Evolutionary conservation across 2,329 filamentous ascomycete species (phyloP), one percentile per base, ranked within the genome.

Genomic region (Aureobasidium musti): DNA sequence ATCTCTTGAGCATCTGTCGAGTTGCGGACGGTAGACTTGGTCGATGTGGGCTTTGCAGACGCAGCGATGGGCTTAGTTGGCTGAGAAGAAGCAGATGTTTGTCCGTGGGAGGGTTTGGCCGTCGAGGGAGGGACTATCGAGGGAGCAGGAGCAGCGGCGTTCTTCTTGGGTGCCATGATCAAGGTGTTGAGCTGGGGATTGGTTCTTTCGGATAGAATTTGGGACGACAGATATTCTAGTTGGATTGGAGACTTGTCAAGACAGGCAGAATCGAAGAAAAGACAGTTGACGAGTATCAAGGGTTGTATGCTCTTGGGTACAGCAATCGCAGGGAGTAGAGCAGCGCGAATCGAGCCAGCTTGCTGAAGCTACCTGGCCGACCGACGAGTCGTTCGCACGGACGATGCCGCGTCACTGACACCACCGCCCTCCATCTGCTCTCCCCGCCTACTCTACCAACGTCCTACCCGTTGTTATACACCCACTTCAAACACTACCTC

Each of bases 1-100:
- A 96, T 90, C 73, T 89, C 82, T 74, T 80, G 78, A 49, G 79
- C 75, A 66, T 79, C 76, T 69, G 76, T 71, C 17, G 73, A 64
- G 68, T 72, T 73, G 41, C 67, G 71, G 19, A 65, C 43, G 4
- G 54, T 47, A 5, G 69, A 67, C 6, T 69, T 47, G 28, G 69
- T 47, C 28, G 68, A 69, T 21, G 69, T 54, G 68, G 74, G 68
- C 50, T 71, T 67, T 26, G 75, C 68, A 23, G 68, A 59, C 19
- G 67, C 68, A 50, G 69, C 68, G 41, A 72, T 63, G 30, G 68
- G 65, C 67, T 72, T 72, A 45, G 68, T 66, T 33, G 73, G 63
- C 56, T 68, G 66, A 30, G 71, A 70, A 7, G 70, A 65, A 56
- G 72, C 70, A 37, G 69, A 68, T n/a, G 70, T 69, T 21, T 68